A percentile compares a stretch with the other conserved stretches of the same genome.
Evolutionary conservation across 2,329 filamentous ascomycete species (phyloP).

Genomic region (Talaromyces rugulosus): DNA sequence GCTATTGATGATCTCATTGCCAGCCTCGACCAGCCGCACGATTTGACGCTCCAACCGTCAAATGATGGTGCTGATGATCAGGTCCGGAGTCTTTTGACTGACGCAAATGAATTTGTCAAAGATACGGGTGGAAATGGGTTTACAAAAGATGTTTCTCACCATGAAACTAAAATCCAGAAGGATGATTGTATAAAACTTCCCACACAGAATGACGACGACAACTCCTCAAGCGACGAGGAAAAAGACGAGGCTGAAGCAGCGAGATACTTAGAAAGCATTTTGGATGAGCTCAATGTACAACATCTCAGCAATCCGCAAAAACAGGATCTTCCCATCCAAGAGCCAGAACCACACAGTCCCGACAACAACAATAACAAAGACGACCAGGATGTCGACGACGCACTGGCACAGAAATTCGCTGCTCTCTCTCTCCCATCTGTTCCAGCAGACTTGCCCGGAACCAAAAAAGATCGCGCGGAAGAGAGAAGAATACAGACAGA

Average conservation of each 20-base stretch:
- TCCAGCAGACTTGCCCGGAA: constrained; percentile 7
- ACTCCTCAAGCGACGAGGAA: constrained; percentile 9
- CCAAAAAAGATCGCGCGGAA: background rate
- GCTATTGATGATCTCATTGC: constrained; percentile 19
- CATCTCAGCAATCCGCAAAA: background rate
- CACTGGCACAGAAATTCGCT: background rate
- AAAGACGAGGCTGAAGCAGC: constrained; percentile 11
- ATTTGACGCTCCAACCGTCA: background rate
- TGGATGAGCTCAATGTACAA: constrained; percentile 5
- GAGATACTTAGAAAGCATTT: constrained; percentile 8
- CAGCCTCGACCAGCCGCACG: constrained; percentile 1
- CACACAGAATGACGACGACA: background rate
- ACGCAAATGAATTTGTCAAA: background rate
- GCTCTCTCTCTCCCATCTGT: constrained; percentile 12
- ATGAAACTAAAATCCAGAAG: background rate
- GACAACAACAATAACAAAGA: background rate
- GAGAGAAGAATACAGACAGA: background rate
- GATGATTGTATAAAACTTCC: background rate
- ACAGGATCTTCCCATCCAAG: constrained; percentile 16
- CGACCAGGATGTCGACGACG: background rate
- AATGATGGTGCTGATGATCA: background rate
- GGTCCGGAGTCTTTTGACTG: background rate
- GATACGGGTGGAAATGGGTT: background rate
- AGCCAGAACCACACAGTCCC: constrained; percentile 6
- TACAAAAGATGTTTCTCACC: background rate